These are phyloP conservation scores for Neospermospora avenae DNA, from an alignment of 2,329 filamentous ascomycete species.

Conservation along the genomic window DNA sequence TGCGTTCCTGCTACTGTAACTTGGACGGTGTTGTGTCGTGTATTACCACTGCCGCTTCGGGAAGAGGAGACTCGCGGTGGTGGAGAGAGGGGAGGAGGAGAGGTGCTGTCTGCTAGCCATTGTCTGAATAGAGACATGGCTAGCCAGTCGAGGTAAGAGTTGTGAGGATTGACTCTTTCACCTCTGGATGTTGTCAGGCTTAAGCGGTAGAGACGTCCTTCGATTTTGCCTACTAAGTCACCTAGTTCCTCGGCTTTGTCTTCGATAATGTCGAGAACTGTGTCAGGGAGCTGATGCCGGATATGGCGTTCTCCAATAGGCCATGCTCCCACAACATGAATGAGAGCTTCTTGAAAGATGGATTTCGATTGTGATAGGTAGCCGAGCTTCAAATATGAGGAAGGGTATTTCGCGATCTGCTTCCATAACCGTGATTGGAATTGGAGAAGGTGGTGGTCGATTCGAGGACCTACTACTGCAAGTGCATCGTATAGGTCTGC, in stretches of 20 bases:
- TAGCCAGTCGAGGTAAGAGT: slow-evolving; percentile 85
- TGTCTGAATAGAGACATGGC: slow-evolving; percentile 84
- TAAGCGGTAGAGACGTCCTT: slow-evolving; percentile 78
- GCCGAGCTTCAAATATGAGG: slow-evolving; percentile 85
- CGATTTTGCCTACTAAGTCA: slow-evolving; percentile 74
- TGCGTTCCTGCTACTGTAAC: slow-evolving; percentile 12
- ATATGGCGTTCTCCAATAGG: slow-evolving; percentile 76
- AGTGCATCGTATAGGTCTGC: slow-evolving; percentile 96
- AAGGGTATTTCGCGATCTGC: slow-evolving; percentile 94
- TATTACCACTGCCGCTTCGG: slow-evolving; percentile 21
- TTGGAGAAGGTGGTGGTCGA: slow-evolving; percentile 90
- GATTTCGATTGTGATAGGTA: slow-evolving; percentile 81
- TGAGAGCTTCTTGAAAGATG: slow-evolving; percentile 82
- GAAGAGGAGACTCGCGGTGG: slow-evolving; percentile 35
- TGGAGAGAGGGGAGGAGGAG: slow-evolving; percentile 58
- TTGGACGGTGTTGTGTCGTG: slow-evolving; percentile 22
- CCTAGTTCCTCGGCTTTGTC: slow-evolving; percentile 93
- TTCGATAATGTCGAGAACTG: slow-evolving; percentile 84
- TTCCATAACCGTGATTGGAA: slow-evolving; percentile 92
- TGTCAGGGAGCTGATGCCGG: slow-evolving; percentile 64
- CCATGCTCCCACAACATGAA: slow-evolving; percentile 95
- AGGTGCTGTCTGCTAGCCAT: slow-evolving; percentile 89
- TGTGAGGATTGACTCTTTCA: slow-evolving; percentile 76
- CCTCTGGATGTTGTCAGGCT: slow-evolving; percentile 72
- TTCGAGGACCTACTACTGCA: slow-evolving; percentile 78